Evolutionary conservation across 495 filamentous ascomycete genomes (phyloP).

Genomic region (Xylona heveae): DNA sequence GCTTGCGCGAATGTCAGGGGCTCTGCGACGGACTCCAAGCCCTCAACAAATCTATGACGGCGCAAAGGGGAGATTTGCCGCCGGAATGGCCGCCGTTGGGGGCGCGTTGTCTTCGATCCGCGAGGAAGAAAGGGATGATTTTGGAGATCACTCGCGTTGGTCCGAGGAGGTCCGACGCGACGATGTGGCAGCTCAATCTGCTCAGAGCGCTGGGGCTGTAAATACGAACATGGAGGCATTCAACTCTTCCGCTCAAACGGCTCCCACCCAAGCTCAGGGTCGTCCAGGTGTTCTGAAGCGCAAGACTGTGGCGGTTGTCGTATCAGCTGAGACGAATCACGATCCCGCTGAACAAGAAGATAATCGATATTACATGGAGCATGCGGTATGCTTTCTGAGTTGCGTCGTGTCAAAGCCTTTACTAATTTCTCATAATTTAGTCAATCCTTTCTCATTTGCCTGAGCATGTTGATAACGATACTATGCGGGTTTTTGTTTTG

Average conservation of each 20-base stretch:
- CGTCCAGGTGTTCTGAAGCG: slow-evolving; percentile 16
- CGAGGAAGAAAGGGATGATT: slow-evolving; percentile 62
- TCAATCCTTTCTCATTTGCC: slow-evolving; percentile 81
- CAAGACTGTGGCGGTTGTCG: slow-evolving; percentile 66
- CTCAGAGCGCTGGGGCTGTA: background rate
- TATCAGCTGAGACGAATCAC: slow-evolving; percentile 48
- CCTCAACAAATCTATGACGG: slow-evolving; percentile 73
- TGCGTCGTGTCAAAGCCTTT: slow-evolving; percentile 8
- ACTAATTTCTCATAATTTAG: slow-evolving; percentile 22
- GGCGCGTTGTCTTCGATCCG: slow-evolving; percentile 64
- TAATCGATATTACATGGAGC: slow-evolving; percentile 37
- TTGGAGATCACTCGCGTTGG: slow-evolving; percentile 68
- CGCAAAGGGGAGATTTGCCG: slow-evolving; percentile 52
- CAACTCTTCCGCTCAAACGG: slow-evolving; percentile 1
- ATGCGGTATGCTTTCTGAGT: slow-evolving; percentile 41
- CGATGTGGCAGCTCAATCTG: slow-evolving; percentile 2
- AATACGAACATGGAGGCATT: slow-evolving; percentile 2
- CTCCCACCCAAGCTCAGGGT: slow-evolving; percentile 9
- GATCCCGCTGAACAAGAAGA: slow-evolving; percentile 40
- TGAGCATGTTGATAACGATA: slow-evolving; percentile 41
- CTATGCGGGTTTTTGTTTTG: slow-evolving; percentile 56
- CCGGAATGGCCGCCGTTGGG: slow-evolving; percentile 61
- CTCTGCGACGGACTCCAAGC: slow-evolving; percentile 69
- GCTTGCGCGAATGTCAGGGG: slow-evolving; percentile 59
- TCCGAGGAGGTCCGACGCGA: slow-evolving; percentile 42